A percentile compares a stretch with the other conserved stretches of the same genome.
phyloP scores from a whole-genome alignment of 148 eudicot genomes.

The Vaccinium macrocarpon region DNA sequence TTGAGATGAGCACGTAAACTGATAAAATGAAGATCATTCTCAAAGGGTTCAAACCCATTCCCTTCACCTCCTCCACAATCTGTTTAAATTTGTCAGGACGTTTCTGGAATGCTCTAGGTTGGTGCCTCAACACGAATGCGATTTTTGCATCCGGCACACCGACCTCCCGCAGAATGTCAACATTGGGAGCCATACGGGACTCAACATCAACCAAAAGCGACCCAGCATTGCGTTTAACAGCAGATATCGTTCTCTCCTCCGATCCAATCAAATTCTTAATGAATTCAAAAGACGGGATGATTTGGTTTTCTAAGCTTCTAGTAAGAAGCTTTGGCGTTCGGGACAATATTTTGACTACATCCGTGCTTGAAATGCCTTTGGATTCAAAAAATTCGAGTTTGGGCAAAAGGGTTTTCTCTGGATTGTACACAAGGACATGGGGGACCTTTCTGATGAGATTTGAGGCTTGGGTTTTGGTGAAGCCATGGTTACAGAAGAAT shows the following conservation, averaged over 20 bases:
- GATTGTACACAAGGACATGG: too few species aligned
- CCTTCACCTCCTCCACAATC: not conserved
- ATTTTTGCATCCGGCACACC: constrained; percentile 11
- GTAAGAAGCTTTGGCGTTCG: not conserved
- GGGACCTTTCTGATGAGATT: not conserved
- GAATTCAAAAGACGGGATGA: constrained; percentile 3
- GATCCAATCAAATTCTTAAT: not conserved
- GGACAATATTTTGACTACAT: not conserved
- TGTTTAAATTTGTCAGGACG: not conserved
- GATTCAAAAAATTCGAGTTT: constrained; percentile 9
- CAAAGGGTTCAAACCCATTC: not conserved
- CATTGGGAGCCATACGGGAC: not conserved
- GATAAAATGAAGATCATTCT: not conserved
- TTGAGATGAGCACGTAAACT: not conserved
- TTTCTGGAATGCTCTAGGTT: not conserved
- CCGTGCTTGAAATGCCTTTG: constrained; percentile 9
- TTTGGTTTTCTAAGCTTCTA: constrained; percentile 4
- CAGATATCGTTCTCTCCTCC: not conserved
- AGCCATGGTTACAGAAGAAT: not conserved
- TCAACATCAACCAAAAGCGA: not conserved
- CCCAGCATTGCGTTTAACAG: not conserved
- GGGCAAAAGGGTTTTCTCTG: constrained; percentile 21
- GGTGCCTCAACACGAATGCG: not conserved
- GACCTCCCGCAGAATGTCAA: constrained; percentile 4
- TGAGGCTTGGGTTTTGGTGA: not conserved